phyloP scores from a whole-genome alignment of 2,329 filamentous ascomycete genomes.

The Chrysoporthe deuterocubensis region DNA sequence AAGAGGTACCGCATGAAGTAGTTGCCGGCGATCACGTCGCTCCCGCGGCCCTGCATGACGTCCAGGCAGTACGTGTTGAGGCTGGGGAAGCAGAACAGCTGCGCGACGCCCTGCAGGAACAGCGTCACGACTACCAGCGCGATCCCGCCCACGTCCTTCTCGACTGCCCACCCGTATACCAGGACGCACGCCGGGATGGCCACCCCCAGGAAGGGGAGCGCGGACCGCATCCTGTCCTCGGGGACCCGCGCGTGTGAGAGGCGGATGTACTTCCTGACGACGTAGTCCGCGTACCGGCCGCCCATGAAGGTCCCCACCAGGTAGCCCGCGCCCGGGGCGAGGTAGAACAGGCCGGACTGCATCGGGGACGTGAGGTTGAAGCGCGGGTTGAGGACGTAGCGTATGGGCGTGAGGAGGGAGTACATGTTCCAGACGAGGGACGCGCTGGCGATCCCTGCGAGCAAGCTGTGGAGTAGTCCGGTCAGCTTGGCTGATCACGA shows the following conservation, averaged over 20 bases:
- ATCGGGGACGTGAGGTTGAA: slow-evolving; percentile 67
- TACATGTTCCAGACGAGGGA: slow-evolving; percentile 75
- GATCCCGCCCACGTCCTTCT: slow-evolving; percentile 45
- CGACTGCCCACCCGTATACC: slow-evolving; percentile 65
- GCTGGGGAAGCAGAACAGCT: slow-evolving; percentile 71
- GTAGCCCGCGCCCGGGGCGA: slow-evolving; percentile 71
- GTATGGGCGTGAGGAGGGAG: slow-evolving; percentile 67
- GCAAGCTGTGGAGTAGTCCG: slow-evolving; percentile 38
- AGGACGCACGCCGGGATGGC: slow-evolving; percentile 68
- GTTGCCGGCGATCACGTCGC: slow-evolving; percentile 80
- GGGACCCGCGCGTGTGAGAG: slow-evolving; percentile 61
- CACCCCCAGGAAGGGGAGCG: slow-evolving; percentile 62
- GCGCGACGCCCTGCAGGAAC: slow-evolving; percentile 70
- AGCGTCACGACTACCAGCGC: slow-evolving; percentile 65
- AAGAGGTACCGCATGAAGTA: slow-evolving; percentile 80
- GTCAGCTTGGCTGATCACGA: background rate
- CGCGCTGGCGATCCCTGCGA: slow-evolving; percentile 60
- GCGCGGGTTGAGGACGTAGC: slow-evolving; percentile 72
- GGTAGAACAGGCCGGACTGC: slow-evolving; percentile 70
- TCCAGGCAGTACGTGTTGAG: slow-evolving; percentile 80
- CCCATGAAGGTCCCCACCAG: slow-evolving; percentile 68
- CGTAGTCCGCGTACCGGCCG: slow-evolving; percentile 69
- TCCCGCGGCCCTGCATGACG: slow-evolving; percentile 72
- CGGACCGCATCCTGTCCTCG: slow-evolving; percentile 70
- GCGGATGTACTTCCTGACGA: slow-evolving; percentile 65